Conservation (phyloP, 1,139 yeast species). For the Wickerhamiella infanticola region DNA sequence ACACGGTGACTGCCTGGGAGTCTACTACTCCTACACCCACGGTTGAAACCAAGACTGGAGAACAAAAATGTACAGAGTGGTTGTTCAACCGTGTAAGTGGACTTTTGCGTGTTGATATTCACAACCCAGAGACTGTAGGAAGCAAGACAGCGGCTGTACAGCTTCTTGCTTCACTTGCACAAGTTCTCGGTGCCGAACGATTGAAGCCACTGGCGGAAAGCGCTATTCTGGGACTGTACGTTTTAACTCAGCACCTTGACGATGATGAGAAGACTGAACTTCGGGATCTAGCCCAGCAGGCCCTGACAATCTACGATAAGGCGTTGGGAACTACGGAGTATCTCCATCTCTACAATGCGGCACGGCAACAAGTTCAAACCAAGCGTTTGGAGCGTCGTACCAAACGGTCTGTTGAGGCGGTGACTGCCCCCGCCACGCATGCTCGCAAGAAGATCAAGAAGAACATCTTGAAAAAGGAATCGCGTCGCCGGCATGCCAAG, state of each 20-base stretch:
- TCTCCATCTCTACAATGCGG: conserved; percentile 46
- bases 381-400: conserved; percentile 66
- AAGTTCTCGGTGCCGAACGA: conserved; percentile 13
- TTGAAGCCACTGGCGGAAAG: conserved; percentile 15
- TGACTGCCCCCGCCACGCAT: conserved; percentile 65
- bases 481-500: conserved; percentile 28
- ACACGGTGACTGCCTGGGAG: conserved; percentile 51
- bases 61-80: conserved; percentile 33
- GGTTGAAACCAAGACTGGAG: conserved; percentile 4
- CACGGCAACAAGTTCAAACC: conserved; percentile 40
- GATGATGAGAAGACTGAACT: conserved; percentile 35
- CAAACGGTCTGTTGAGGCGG: conserved; percentile 60
- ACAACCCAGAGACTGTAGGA: conserved; percentile 29
- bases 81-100: conserved; percentile 45
- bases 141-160: conserved; percentile 49
- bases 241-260: conserved; percentile 28
- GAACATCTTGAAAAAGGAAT: conserved; percentile 61
- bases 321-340: conserved; percentile 64
- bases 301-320: conserved; percentile 49
- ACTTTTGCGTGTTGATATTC: conserved; percentile 41
- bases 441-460: conserved; percentile 65
- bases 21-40: conserved; percentile 17
- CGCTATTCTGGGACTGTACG: conserved; percentile 44
- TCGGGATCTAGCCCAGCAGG: conserved; percentile 46
- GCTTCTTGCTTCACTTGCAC: conserved; percentile 22